Evolutionary conservation across 495 filamentous ascomycete species (phyloP).

Genomic region (Trichoderma erinaceum): DNA sequence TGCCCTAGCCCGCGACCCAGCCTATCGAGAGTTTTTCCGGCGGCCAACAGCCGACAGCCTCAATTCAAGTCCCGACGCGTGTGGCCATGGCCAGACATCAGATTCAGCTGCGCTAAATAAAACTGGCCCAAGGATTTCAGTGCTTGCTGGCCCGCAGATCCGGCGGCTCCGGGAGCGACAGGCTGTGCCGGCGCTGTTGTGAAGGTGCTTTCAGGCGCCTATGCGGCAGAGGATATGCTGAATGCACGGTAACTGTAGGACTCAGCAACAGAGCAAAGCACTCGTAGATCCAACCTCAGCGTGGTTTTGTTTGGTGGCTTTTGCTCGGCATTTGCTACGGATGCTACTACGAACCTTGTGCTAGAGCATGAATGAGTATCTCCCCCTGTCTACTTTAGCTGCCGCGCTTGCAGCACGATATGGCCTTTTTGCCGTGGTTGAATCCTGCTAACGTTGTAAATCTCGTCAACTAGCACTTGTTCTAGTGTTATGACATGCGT

Average conservation of each 20-base stretch:
- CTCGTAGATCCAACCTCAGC: too few relatives aligned
- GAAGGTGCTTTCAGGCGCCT: too few relatives aligned
- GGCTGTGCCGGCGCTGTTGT: neutral
- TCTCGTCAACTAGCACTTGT: neutral
- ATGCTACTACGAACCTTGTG: neutral
- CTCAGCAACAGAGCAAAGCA: too few relatives aligned
- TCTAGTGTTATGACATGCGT: neutral
- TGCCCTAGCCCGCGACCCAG: neutral
- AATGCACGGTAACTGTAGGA: too few relatives aligned
- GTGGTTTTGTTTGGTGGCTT: neutral
- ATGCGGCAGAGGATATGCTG: too few relatives aligned
- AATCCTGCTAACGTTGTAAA: neutral
- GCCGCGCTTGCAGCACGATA: conserved; percentile 6
- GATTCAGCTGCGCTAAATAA: conserved; percentile 7
- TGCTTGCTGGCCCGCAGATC: neutral
- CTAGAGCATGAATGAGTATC: neutral
- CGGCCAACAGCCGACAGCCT: conserved; percentile 6
- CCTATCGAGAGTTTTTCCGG: conserved; percentile 9
- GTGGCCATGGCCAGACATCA: neutral
- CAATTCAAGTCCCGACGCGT: conserved; percentile 11
- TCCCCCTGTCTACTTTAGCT: conserved; percentile 1
- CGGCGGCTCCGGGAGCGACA: conserved; percentile 1
- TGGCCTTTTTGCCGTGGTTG: neutral
- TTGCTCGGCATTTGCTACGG: neutral
- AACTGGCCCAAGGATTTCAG: neutral